Evolutionary conservation across 78 protist genomes (phyloP).

Genomic region (Pigoraptor vietnamica): DNA sequence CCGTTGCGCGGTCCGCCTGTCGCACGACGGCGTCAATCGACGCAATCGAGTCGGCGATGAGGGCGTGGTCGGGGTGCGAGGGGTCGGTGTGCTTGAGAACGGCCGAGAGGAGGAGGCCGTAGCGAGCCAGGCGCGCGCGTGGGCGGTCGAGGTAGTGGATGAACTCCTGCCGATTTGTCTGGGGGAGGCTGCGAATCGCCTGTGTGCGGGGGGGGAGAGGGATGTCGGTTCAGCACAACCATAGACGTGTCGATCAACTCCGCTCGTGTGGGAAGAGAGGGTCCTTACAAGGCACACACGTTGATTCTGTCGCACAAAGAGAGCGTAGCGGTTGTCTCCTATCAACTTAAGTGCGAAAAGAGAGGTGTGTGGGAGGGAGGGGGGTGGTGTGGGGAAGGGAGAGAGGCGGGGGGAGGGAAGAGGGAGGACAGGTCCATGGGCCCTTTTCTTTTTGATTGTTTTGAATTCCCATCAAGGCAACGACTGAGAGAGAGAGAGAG

Average conservation of each 20-base stretch:
- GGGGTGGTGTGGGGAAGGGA: too few relatives aligned
- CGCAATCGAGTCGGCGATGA: neutral
- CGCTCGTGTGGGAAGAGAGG: neutral
- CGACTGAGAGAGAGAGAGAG: too few relatives aligned
- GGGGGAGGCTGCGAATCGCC: neutral
- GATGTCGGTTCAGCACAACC: too few relatives aligned
- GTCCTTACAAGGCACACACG: too few relatives aligned
- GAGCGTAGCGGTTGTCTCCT: too few relatives aligned
- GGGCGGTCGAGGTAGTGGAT: neutral
- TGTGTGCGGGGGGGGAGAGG: neutral
- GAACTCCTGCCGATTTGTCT: neutral
- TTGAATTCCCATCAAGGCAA: too few relatives aligned
- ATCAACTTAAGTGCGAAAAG: too few relatives aligned
- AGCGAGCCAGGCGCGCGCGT: neutral
- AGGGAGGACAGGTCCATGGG: too few relatives aligned
- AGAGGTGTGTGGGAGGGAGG: too few relatives aligned
- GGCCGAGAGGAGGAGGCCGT: neutral
- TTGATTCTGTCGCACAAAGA: too few relatives aligned
- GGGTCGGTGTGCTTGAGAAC: neutral
- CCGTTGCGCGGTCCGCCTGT: neutral
- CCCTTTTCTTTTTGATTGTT: too few relatives aligned
- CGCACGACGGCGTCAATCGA: neutral
- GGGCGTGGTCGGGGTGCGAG: neutral
- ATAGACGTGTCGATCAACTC: neutral
- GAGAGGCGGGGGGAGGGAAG: too few relatives aligned